These are phyloP conservation scores for Cicer arietinum DNA, from an alignment of 306 rosid species.

Conservation along the genomic window DNA sequence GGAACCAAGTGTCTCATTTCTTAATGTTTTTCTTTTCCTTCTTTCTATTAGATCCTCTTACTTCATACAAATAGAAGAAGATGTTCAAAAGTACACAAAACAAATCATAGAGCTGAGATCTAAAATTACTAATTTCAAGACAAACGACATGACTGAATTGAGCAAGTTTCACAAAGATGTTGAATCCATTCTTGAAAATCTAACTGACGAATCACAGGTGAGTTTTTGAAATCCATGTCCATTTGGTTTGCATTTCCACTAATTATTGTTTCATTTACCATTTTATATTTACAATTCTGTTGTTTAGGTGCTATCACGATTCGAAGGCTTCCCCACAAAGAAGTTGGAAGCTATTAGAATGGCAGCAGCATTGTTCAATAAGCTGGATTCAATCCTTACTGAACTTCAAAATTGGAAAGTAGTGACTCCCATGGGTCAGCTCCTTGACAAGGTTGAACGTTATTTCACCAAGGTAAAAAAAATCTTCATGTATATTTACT, in stretches of 20 bases:
- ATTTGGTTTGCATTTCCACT: slow-evolving; percentile 4
- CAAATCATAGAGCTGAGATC: slow-evolving; percentile 61
- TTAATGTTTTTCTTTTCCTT: background rate
- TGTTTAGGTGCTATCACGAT: slow-evolving; percentile 68
- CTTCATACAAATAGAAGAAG: slow-evolving; percentile 89
- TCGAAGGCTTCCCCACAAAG: slow-evolving; percentile 78
- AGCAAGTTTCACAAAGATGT: slow-evolving; percentile 65
- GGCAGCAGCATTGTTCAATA: slow-evolving; percentile 63
- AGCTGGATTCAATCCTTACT: slow-evolving; percentile 53
- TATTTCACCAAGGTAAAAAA: slow-evolving; percentile 72
- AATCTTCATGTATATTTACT: background rate
- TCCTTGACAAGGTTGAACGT: slow-evolving; percentile 68
- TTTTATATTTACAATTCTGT: background rate
- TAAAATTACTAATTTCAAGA: slow-evolving; percentile 60
- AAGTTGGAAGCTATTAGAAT: slow-evolving; percentile 78
- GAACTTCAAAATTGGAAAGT: slow-evolving; percentile 77
- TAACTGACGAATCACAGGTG: slow-evolving; percentile 90
- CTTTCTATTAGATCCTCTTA: slow-evolving; percentile 71
- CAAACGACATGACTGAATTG: slow-evolving; percentile 65
- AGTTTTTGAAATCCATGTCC: background rate
- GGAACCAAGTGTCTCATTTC: slow-evolving; percentile 3
- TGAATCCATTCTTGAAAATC: slow-evolving; percentile 72
- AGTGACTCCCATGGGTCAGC: slow-evolving; percentile 53
- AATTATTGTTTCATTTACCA: background rate
- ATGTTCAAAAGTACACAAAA: slow-evolving; percentile 64